Percentiles rank a stretch among this genome's conserved stretches.
Conservation (phyloP, 78 protist species). For the Guillardia theta region DNA sequence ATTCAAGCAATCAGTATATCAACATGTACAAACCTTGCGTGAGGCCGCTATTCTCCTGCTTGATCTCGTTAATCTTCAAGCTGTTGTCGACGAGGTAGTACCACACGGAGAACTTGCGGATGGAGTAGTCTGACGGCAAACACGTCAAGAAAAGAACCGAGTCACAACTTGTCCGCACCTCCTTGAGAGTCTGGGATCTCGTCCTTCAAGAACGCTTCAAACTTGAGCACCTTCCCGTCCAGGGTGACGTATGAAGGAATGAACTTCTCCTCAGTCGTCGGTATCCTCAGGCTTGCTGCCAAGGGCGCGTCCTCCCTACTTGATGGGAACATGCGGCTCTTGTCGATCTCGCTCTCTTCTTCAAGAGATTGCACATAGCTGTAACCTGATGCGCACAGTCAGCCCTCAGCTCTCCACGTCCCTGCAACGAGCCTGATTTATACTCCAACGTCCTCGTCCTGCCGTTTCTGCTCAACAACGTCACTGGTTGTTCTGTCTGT, state of each 20-base stretch:
- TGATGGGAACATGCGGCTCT: neutral
- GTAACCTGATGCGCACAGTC: no score
- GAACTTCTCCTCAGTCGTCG: neutral
- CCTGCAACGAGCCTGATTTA: neutral
- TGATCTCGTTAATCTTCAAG: neutral
- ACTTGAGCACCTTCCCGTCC: neutral
- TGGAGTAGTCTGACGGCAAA: constrained; percentile 36
- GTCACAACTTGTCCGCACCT: no score
- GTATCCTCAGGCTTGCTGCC: neutral
- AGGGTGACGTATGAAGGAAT: neutral
- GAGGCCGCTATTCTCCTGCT: constrained; percentile 60
- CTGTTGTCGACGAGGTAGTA: constrained; percentile 57
- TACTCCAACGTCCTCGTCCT: neutral
- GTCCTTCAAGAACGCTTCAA: neutral
- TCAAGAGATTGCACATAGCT: neutral
- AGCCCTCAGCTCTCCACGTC: no score
- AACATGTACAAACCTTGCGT: no score
- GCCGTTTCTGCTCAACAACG: neutral
- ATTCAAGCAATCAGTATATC: no score
- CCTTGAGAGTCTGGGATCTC: neutral
- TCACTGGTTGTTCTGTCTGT: neutral
- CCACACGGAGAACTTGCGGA: constrained; percentile 41
- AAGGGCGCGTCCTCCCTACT: neutral
- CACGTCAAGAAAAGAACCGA: no score
- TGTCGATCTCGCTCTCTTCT: neutral